These are phyloP conservation scores for Trichomonascaceae sp. DNA, from an alignment of 1,139 yeast genomes.

Conservation along the genomic window DNA sequence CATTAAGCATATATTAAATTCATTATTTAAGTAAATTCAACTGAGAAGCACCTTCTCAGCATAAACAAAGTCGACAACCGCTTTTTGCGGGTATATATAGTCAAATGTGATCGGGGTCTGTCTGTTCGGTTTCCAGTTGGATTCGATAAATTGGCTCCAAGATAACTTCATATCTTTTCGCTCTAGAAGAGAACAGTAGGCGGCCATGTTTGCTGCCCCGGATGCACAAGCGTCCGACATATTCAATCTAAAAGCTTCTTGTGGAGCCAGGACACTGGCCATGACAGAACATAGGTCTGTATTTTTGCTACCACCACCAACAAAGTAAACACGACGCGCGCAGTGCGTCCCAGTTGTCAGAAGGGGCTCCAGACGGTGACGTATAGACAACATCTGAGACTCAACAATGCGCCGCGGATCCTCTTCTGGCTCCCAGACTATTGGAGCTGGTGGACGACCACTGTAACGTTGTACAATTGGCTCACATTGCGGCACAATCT, in stretches of 20 bases:
- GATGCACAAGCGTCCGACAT: constrained; percentile 85
- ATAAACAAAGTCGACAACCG: no score
- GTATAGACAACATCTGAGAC: constrained; percentile 74
- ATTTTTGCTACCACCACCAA: constrained; percentile 81
- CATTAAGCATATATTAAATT: background rate
- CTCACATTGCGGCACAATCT: constrained; percentile 68
- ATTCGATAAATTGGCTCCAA: no score
- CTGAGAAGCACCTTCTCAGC: no score
- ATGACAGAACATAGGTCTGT: constrained; percentile 51
- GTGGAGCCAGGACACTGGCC: constrained; percentile 46
- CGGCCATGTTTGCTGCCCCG: constrained; percentile 87
- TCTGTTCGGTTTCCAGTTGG: no score
- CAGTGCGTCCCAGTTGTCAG: constrained; percentile 28
- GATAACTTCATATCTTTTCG: no score
- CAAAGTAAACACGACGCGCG: constrained; percentile 66
- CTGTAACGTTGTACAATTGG: background rate
- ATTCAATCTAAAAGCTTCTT: constrained; percentile 61
- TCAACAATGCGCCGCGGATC: constrained; percentile 75
- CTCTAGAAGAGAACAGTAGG: no score
- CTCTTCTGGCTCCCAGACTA: constrained; percentile 36
- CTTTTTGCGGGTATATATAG: no score
- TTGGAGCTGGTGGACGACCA: background rate
- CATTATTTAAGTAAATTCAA: background rate
- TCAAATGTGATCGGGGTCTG: no score
- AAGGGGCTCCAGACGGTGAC: constrained; percentile 71